Evolutionary conservation across 371 early-diverging fungal genomes (phyloP).

Genomic region (Scutellospora calospora): DNA sequence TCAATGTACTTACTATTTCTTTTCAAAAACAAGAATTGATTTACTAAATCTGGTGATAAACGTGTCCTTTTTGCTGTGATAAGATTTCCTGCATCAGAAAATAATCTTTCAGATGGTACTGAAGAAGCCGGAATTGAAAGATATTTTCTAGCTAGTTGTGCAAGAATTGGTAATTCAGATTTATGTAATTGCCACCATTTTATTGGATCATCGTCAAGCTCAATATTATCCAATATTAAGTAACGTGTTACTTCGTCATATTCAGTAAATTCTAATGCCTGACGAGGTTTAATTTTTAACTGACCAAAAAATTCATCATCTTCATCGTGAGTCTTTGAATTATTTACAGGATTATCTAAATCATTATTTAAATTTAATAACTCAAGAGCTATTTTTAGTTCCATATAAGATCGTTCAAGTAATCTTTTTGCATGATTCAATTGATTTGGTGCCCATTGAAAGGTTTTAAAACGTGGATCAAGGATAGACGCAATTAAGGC

Average conservation of each 20-base stretch:
- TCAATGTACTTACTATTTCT: not conserved
- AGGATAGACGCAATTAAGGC: not conserved
- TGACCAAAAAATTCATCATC: not conserved
- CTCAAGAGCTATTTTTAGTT: not conserved
- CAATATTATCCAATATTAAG: not conserved
- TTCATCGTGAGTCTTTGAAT: not conserved
- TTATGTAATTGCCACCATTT: conserved; percentile 26
- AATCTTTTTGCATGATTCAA: not conserved
- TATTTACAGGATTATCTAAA: too few species aligned
- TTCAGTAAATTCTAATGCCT: not conserved
- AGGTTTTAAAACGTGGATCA: not conserved
- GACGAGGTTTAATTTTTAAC: not conserved
- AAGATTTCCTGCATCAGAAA: conserved; percentile 3
- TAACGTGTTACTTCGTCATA: not conserved
- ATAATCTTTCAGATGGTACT: conserved; percentile 7
- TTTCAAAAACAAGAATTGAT: conserved; percentile 12
- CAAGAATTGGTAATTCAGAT: not conserved
- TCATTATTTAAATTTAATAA: not conserved
- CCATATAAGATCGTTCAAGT: not conserved
- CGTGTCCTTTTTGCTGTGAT: not conserved
- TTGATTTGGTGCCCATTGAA: not conserved
- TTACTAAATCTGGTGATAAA: not conserved
- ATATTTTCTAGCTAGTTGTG: conserved; percentile 7
- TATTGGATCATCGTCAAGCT: not conserved
- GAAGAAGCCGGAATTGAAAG: conserved; percentile 18